Conservation (phyloP, 2,329 filamentous ascomycete species). For the Lasiodiplodia citricola region DNA sequence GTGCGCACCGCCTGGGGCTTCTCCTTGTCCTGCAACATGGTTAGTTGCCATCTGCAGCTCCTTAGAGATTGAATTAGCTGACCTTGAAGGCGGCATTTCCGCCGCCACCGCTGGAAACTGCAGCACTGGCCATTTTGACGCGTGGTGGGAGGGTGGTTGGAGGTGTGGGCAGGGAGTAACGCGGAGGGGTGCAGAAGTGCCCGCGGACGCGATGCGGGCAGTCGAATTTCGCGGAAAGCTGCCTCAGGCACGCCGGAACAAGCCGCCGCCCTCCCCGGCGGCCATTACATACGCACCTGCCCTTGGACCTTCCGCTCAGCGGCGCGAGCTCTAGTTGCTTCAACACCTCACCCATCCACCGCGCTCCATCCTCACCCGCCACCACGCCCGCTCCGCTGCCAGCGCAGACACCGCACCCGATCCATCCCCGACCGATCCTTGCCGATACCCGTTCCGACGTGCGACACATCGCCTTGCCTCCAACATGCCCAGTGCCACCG, state of each 20-base stretch:
- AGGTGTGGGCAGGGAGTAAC: constrained; percentile 26
- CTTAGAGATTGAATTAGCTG: constrained; percentile 14
- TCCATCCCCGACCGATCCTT: background rate
- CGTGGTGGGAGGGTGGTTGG: constrained; percentile 24
- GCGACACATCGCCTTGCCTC: constrained; percentile 28
- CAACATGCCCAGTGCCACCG: constrained; percentile 89
- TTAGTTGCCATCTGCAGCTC: constrained; percentile 47
- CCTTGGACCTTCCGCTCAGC: constrained; percentile 7
- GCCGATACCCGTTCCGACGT: constrained; percentile 5
- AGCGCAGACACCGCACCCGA: background rate
- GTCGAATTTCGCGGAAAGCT: constrained; percentile 21
- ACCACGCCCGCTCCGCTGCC: constrained; percentile 21
- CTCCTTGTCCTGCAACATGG: constrained; percentile 74
- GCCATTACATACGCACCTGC: constrained; percentile 23
- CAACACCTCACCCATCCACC: constrained; percentile 18
- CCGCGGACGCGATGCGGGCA: constrained; percentile 23
- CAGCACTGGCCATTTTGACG: constrained; percentile 54
- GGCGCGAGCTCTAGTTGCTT: constrained; percentile 15
- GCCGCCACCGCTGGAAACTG: constrained; percentile 39
- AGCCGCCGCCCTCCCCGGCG: constrained; percentile 20
- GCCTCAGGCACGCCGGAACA: constrained; percentile 23
- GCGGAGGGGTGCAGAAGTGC: constrained; percentile 26
- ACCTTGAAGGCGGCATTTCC: constrained; percentile 73
- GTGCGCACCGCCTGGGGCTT: constrained; percentile 97
- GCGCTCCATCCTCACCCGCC: constrained; percentile 10